Evolutionary conservation across 495 filamentous ascomycete species (phyloP), one percentile per base, ranked within the genome.

Genomic region (Neurospora sp.): DNA sequence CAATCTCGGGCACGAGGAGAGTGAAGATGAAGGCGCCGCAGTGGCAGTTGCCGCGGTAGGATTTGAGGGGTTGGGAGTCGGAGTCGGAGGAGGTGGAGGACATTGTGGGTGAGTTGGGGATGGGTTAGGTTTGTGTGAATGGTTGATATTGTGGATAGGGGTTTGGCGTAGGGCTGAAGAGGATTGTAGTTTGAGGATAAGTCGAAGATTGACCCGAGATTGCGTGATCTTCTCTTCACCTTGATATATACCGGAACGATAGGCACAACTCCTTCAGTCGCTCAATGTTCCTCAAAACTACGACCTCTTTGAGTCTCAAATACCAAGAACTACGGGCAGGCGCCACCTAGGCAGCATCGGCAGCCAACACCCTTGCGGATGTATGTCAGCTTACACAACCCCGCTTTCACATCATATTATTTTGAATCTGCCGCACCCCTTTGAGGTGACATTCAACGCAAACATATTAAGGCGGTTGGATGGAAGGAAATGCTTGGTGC

Each of bases 11-110:
- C 7, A 84, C 10, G 10, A 78, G 76, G 71, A 83, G 71, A 74
- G 83, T 84, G 75, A 83, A 89, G 72, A 86, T 78, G 71, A 84
- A 85, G 46, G 80, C 79, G 3, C 78, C 80, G 78, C 88, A 89
- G 78, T 88, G 87, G 82, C 87, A 89, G 78, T 83, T 88, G 76
- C 85, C 88, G 10, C 85, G 81, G 79, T 88, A 89, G 72, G 82
- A 85, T 74, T 85, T 85, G 71, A 81, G 70, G 38, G 72, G 42
- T 48, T 70, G 61, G 39, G 70, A 18, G 8, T 79, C 74, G 10
- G 76, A 37, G 27, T 31, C 27, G 35, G 35, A 37, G 11, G 41
- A 6, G 41, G 53, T 16, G 53, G 53, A 53, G 20, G 46, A 61
- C 48, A 59, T 61, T 27, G 46, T 59, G 48, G 39, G 11, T 53